Percentiles rank a stretch among this genome's conserved stretches.
Evolutionary conservation across 2,329 filamentous ascomycete genomes (phyloP).

Genomic region (Beauveria pseudobassiana): DNA sequence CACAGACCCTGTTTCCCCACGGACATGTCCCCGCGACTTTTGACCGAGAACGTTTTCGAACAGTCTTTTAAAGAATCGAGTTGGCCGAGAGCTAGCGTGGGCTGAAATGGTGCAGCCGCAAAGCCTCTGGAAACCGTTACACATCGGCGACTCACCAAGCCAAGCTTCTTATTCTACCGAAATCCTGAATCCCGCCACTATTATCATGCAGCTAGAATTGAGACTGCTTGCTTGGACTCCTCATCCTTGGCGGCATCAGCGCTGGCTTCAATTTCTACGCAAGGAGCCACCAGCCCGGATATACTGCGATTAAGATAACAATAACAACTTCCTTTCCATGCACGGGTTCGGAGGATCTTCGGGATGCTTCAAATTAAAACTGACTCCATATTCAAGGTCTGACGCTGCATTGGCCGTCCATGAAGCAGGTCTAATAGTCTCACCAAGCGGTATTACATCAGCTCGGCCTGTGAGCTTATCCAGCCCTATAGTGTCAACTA

Average conservation of each 20-base stretch:
- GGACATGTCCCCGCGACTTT: neutral
- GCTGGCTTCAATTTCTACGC: neutral
- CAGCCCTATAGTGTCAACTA: neutral
- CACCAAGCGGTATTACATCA: slow-evolving; percentile 8
- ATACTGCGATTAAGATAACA: neutral
- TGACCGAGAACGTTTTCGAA: neutral
- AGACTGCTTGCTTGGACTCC: neutral
- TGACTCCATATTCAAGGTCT: neutral
- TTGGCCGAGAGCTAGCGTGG: neutral
- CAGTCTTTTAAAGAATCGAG: neutral
- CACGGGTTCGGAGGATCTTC: neutral
- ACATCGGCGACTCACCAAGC: neutral
- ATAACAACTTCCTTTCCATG: neutral
- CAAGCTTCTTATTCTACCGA: neutral
- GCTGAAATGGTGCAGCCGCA: neutral
- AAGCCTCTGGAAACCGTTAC: neutral
- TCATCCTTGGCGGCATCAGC: neutral
- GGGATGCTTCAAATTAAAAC: neutral
- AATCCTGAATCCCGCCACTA: slow-evolving; percentile 3
- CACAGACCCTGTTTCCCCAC: neutral
- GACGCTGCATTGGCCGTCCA: neutral
- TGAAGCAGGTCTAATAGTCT: neutral
- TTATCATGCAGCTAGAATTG: neutral
- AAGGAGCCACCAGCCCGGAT: neutral
- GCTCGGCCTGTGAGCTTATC: slow-evolving; percentile 1